These are phyloP conservation scores for Fusarium robinianum DNA, from an alignment of 2,329 filamentous ascomycete species.

Conservation along the genomic window DNA sequence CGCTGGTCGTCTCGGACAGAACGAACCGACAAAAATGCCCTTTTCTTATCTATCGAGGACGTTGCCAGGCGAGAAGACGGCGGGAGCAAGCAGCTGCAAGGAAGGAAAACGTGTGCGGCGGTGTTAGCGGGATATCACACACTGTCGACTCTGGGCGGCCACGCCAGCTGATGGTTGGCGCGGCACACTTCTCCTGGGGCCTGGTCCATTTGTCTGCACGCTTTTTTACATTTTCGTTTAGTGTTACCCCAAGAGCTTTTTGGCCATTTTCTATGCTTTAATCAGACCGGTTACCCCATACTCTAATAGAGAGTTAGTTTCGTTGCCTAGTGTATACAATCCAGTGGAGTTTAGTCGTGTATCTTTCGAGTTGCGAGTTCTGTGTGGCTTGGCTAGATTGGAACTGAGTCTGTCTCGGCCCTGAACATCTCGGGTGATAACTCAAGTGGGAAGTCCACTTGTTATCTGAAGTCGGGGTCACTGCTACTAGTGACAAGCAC, in stretches of 20 bases:
- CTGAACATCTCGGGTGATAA: no score
- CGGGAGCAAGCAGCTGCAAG: slow-evolving; percentile 18
- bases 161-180: background rate
- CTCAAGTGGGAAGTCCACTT: no score
- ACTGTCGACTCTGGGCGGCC: slow-evolving; percentile 3
- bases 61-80: slow-evolving; percentile 30
- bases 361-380: slow-evolving; percentile 17
- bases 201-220: slow-evolving; percentile 30
- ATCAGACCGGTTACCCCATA: slow-evolving; percentile 43
- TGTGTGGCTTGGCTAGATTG: background rate
- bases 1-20: slow-evolving; percentile 20
- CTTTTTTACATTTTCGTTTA: slow-evolving; percentile 44
- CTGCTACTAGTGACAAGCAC: no score
- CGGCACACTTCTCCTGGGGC: no score
- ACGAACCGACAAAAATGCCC: slow-evolving; percentile 24
- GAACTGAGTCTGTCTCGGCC: background rate
- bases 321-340: slow-evolving; percentile 35
- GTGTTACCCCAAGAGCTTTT: slow-evolving; percentile 44
- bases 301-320: slow-evolving; percentile 41
- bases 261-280: slow-evolving; percentile 47
- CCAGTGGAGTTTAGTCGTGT: slow-evolving; percentile 32
- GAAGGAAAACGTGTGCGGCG: slow-evolving; percentile 8
- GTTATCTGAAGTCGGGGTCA: no score
- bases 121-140: slow-evolving; percentile 11
- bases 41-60: slow-evolving; percentile 25